Base-by-base conservation (phyloP, 2,329 filamentous ascomycete species). In the Hypoxylon sp. region DNA sequence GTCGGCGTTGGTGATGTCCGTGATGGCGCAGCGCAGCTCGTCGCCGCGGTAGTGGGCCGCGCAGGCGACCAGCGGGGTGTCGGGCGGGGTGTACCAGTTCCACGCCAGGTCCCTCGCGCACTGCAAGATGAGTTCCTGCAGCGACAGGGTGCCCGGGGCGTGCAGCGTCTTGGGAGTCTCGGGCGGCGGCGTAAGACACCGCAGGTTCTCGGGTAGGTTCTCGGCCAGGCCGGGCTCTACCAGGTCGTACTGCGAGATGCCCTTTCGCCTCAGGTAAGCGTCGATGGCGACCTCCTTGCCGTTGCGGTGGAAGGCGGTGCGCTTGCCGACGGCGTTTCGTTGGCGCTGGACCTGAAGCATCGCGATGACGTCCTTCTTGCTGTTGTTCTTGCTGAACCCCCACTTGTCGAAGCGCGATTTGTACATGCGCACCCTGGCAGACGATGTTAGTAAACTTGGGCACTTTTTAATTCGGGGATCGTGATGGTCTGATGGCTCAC, bases 331-430 rank as follows among this genome's bases (percentile, higher is more conserved):
- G 3, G 82, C 82, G 68, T 83, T 82, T 44, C 82, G 81, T 68
- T 84, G 81, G 47, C 84, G 83, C 64, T 84, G 84, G 73, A 83
- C 81, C 39, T 81, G 82, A 7, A 85, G 73, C 51, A 85, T 74
- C 17, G 79, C 77, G 70, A 83, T 82, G 6, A 84, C 81, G 59
- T 84, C 82, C 24, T 83, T 82, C 60, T 84, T 82, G 43, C 82
- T 84, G 64, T 84, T 84, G 61, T 85, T 84, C 74, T 85, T 85
- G 41, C 82, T 82, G 64, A 85, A 85, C 0, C 82, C 82, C 82
- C 82, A 85, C 64, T 84, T 81, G 13, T 83, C 83, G 68, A 84
- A 84, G 22, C 82, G 76, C n/a, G 82, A 84, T 70, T 85, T 85
- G 72, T 85, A 85, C 82, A 85, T 85, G 66, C 84, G 83, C 17